phyloP scores from a whole-genome alignment of 768 basidiomycete genomes.

The Boletus sp. region DNA sequence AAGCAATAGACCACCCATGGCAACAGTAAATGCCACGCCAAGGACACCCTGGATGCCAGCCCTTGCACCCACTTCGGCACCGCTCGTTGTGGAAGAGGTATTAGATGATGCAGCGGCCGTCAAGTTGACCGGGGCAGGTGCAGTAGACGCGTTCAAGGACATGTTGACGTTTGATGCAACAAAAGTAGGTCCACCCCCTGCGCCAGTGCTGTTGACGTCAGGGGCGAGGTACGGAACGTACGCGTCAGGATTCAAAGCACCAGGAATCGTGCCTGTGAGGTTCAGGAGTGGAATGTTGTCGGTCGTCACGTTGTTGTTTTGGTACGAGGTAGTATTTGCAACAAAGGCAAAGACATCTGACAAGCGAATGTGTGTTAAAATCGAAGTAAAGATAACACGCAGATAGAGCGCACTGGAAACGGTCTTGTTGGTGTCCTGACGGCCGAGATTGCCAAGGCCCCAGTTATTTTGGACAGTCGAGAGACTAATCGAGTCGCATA shows the following conservation, averaged over 20 bases:
- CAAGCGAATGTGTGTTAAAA: not conserved
- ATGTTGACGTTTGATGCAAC: constrained; percentile 33
- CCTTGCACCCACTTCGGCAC: not conserved
- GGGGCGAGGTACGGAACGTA: constrained; percentile 48
- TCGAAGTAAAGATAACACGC: not conserved
- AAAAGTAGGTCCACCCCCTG: constrained; percentile 43
- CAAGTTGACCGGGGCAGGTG: constrained; percentile 42
- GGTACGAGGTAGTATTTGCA: constrained; percentile 44
- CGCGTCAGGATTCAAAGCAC: constrained; percentile 38
- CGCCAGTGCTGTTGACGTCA: constrained; percentile 35
- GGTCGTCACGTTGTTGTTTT: constrained; percentile 33
- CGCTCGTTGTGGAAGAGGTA: not conserved
- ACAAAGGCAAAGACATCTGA: constrained; percentile 53
- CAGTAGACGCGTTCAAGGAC: constrained; percentile 31
- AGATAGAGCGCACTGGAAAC: constrained; percentile 13
- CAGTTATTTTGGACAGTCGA: constrained; percentile 60
- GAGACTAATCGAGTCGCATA: constrained; percentile 26
- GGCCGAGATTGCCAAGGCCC: constrained; percentile 57
- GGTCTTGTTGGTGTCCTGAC: constrained; percentile 51
- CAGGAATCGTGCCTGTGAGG: constrained; percentile 39
- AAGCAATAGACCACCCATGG: constrained; percentile 7
- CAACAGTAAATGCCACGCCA: constrained; percentile 3
- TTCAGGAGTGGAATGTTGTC: constrained; percentile 36
- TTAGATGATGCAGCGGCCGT: constrained; percentile 17
- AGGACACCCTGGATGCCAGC: constrained; percentile 6